Percentiles rank a stretch among this genome's conserved stretches.
phyloP scores from a whole-genome alignment of 768 basidiomycete species.

The Xanthoconium stramineum region DNA sequence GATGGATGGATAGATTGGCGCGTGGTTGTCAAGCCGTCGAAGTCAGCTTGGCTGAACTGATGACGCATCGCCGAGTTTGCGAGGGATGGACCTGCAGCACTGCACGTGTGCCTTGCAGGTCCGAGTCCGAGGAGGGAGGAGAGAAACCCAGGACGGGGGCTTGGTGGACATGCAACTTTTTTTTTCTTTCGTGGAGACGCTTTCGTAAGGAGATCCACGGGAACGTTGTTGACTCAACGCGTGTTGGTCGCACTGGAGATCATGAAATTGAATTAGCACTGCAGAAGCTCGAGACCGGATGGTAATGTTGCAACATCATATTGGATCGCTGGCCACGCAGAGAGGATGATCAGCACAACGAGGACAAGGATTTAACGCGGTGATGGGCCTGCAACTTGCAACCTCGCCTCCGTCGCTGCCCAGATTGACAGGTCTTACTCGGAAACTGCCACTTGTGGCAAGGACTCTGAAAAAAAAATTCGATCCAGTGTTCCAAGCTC shows the following conservation, averaged over 20 bases:
- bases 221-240: not conserved
- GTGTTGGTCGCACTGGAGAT: slow-evolving; percentile 13
- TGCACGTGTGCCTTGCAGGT: slow-evolving; percentile 1
- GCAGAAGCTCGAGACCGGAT: slow-evolving; percentile 1
- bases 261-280: slow-evolving; percentile 5
- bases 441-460: too few species aligned
- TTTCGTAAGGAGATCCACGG: slow-evolving; percentile 9
- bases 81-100: too few species aligned
- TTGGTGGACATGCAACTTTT: not conserved
- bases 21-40: not conserved
- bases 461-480: too few species aligned
- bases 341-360: not conserved
- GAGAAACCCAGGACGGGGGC: not conserved
- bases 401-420: too few species aligned
- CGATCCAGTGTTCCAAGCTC: too few species aligned
- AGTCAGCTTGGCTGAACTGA: too few species aligned
- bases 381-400: too few species aligned
- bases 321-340: slow-evolving; percentile 2
- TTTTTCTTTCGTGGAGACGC: not conserved
- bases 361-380: too few species aligned
- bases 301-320: not conserved
- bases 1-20: not conserved
- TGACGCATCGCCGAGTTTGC: too few species aligned
- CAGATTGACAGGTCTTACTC: too few species aligned
- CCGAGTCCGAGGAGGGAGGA: slow-evolving; percentile 1